phyloP scores from a whole-genome alignment of 1,139 yeast genomes.

The Kazachstania sp. region DNA sequence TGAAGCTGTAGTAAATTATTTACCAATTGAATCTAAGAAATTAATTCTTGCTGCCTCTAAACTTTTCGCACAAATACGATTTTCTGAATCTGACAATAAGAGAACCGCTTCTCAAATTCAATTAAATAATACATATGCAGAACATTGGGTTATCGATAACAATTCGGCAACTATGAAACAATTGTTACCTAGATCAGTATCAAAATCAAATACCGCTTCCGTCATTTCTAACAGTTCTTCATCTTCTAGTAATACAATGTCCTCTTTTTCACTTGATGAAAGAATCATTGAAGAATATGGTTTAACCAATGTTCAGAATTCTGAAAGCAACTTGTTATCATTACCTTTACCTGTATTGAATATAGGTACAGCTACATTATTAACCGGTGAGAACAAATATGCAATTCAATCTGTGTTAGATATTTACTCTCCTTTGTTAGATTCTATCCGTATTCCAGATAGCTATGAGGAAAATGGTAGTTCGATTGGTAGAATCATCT shows the following conservation, averaged over 20 bases:
- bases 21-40: slow-evolving; percentile 58
- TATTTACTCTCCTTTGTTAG: background rate
- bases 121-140: background rate
- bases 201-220: slow-evolving; percentile 20
- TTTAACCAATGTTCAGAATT: slow-evolving; percentile 29
- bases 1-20: slow-evolving; percentile 49
- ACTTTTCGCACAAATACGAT: slow-evolving; percentile 30
- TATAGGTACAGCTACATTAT: slow-evolving; percentile 28
- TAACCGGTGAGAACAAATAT: slow-evolving; percentile 28
- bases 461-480: background rate
- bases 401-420: slow-evolving; percentile 24
- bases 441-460: background rate
- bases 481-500: background rate
- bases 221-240: slow-evolving; percentile 27
- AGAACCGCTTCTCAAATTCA: background rate
- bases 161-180: slow-evolving; percentile 17
- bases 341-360: slow-evolving; percentile 30
- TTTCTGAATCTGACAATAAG: background rate
- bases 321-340: slow-evolving; percentile 29
- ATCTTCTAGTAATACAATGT: slow-evolving; percentile 19
- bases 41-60: slow-evolving; percentile 56
- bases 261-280: slow-evolving; percentile 33
- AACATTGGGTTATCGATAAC: slow-evolving; percentile 1
- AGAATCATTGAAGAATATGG: slow-evolving; percentile 34
- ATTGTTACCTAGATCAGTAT: slow-evolving; percentile 39